These are phyloP conservation scores for Exophiala sp. DNA, from an alignment of 2,329 filamentous ascomycete genomes.

Conservation along the genomic window DNA sequence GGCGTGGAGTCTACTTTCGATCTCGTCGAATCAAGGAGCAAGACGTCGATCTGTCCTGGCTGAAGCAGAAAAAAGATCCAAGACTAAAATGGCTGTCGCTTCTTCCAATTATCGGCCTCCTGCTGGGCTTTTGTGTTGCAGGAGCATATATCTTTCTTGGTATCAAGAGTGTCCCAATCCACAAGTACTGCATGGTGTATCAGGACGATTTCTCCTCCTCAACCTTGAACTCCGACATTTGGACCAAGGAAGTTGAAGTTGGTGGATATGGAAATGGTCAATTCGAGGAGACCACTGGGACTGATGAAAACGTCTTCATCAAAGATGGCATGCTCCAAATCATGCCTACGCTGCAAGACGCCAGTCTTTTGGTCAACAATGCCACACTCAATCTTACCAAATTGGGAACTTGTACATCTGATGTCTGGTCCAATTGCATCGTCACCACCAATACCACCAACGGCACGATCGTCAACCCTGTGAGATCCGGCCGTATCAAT, in stretches of 20 bases:
- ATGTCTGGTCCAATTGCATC: slow-evolving; percentile 59
- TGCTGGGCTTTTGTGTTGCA: slow-evolving; percentile 64
- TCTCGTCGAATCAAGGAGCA: slow-evolving; percentile 62
- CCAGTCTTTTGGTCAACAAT: slow-evolving; percentile 61
- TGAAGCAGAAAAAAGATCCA: slow-evolving; percentile 63
- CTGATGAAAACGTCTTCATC: slow-evolving; percentile 71
- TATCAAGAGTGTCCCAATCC: slow-evolving; percentile 64
- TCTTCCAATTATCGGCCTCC: slow-evolving; percentile 67
- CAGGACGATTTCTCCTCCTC: slow-evolving; percentile 60
- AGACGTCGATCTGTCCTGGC: slow-evolving; percentile 73
- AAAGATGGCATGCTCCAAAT: slow-evolving; percentile 67
- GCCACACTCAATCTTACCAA: slow-evolving; percentile 64
- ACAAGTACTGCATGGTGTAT: slow-evolving; percentile 68
- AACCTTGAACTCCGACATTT: slow-evolving; percentile 49
- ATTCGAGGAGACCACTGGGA: slow-evolving; percentile 71
- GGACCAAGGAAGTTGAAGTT: slow-evolving; percentile 68
- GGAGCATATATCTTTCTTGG: slow-evolving; percentile 75
- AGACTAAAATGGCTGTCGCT: slow-evolving; percentile 86
- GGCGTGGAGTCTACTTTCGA: slow-evolving; percentile 8
- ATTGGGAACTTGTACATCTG: slow-evolving; percentile 66
- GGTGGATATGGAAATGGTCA: slow-evolving; percentile 62
- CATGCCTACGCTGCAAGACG: slow-evolving; percentile 73
- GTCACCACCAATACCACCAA: slow-evolving; percentile 73
- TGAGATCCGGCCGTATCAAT: slow-evolving; percentile 73
- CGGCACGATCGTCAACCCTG: slow-evolving; percentile 71